Base-by-base conservation (phyloP, 257 asterid genomes). In the Apocynum venetum region DNA sequence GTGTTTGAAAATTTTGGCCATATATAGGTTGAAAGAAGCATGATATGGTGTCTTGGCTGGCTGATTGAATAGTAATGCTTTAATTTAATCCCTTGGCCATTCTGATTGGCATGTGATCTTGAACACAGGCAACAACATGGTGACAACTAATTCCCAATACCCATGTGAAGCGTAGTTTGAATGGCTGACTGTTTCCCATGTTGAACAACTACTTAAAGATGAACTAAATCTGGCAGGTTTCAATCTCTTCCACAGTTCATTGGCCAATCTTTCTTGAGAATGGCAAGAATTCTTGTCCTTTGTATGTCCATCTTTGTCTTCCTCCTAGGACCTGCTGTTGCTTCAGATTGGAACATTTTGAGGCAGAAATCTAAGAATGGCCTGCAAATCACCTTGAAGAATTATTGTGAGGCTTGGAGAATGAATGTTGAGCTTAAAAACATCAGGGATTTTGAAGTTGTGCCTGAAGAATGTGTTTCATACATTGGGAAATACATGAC, bases 371-470 rank as follows among this genome's bases (percentile, higher is more conserved):
- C 44, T 57, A 83, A 72, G 59, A 31, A 80, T 47, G 90, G 86
- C 1, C 80, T 86, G 47, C 83, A 82, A 31, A 91, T 91, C 88
- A 88, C 89, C 1, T 74, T 91, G 43, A 93, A 86, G 83, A 91
- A 93, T 71, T 92, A 84, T 81, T 91, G 97, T 35, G 96, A 92
- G 74, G 84, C 91, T 17, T 93, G 97, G 97, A 81, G 96, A 80
- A 86, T 93, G 86, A 89, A 93, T 53, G 97, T 89, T 6, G 96
- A 93, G 88, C 82, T 93, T 0, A 90, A 87, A 85, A 93, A 89
- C 77, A 83, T 89, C 44, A 70, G 80, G 52, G 86, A 85, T 36
- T 91, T 85, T 67, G 93, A 85, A 1, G 86, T 85, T 25, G 91
- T 92, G 41, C 97, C 96, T 6, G 87, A 89, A 20, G 97, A 93